A percentile compares a stretch with the other conserved stretches of the same genome.
phyloP scores from a whole-genome alignment of 306 rosid genomes.

The Arachis hypogaea region DNA sequence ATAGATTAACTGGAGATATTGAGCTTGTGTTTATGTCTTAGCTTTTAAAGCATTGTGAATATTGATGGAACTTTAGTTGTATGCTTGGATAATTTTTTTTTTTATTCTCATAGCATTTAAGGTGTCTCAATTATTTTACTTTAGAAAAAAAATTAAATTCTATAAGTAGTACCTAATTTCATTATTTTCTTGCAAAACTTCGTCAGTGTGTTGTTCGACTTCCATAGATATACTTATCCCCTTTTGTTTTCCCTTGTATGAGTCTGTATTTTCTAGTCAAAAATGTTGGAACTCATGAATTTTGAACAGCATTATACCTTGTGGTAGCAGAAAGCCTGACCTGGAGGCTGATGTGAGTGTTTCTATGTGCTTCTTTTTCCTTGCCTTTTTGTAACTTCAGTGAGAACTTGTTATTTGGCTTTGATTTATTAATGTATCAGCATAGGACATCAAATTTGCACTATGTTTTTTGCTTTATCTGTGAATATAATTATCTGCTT shows the following conservation, averaged over 20 bases:
- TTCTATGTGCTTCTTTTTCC: slow-evolving; percentile 52
- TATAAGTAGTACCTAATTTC: slow-evolving; percentile 7
- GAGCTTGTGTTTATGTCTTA: slow-evolving; percentile 4
- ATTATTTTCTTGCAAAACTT: slow-evolving; percentile 34
- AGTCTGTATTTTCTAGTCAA: slow-evolving; percentile 42
- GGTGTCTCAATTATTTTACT: slow-evolving; percentile 10
- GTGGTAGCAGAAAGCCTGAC: slow-evolving; percentile 54
- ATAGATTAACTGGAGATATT: not conserved
- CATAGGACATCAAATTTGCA: slow-evolving; percentile 15
- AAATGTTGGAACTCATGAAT: slow-evolving; percentile 51
- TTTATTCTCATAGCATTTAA: slow-evolving; percentile 30
- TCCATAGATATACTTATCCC: not conserved
- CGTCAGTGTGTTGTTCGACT: slow-evolving; percentile 29
- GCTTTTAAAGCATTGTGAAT: slow-evolving; percentile 5
- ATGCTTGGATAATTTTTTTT: slow-evolving; percentile 1
- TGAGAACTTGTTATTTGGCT: not conserved
- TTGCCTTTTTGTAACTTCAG: not conserved
- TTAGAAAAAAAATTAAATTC: slow-evolving; percentile 10
- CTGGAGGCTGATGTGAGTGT: slow-evolving; percentile 54
- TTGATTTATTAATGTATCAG: slow-evolving; percentile 22
- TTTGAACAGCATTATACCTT: slow-evolving; percentile 66
- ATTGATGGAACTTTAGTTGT: slow-evolving; percentile 28
- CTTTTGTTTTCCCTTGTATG: not conserved
- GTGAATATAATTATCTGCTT: slow-evolving; percentile 19
- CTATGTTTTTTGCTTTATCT: slow-evolving; percentile 26